Base-by-base conservation (phyloP, 177 flowering plant species). In the Vitis hybrid region DNA sequence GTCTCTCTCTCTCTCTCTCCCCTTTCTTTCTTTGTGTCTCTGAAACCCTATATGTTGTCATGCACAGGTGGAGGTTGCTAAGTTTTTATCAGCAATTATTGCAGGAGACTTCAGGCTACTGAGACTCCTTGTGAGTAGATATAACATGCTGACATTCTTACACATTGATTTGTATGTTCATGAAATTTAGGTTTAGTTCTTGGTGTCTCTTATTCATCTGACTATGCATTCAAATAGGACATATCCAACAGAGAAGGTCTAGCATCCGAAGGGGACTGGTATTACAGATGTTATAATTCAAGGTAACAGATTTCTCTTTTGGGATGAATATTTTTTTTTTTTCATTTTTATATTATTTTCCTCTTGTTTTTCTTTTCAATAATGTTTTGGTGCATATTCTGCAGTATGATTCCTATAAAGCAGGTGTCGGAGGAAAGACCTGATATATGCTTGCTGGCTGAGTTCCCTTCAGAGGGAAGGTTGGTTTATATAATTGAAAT, bases 201-300 rank as follows among this genome's bases (percentile, higher is more conserved):
- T 48, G 48, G 54, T 53, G 12, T 63, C 51, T 18, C 26, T 59
- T 72, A 18, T 56, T 53, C 52, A 61, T 65, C 58, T 76, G 56
- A 64, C 61, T 66, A 10, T 76, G 68, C 39, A 5, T 64, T 31
- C 66, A 61, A 31, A 73, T 74, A 93, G 98, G 98, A 93, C 75
- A 82, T 93, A 76, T 93, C 98, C 57, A 93, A 92, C 75, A 85
- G 83, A 69, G 98, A 93, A 78, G 98, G 98, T 39, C 82, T 93
- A 65, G 98, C 98, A 50, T 83, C 89, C 51, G 92, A 86, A 61
- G 83, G 78, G 69, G 97, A 86, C 72, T 90, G 93, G 94, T 86
- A 83, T 59, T 66, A 71, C 3, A 81, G 98, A 77, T 79, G 87
- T 64, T 87, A 82, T 70, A 79, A 55, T 70, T 80, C 91, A 67